Evolutionary conservation across 225 moss, liverwort and hornwort species (phyloP).

Genomic region (Pseudisothecium myosuroides): DNA sequence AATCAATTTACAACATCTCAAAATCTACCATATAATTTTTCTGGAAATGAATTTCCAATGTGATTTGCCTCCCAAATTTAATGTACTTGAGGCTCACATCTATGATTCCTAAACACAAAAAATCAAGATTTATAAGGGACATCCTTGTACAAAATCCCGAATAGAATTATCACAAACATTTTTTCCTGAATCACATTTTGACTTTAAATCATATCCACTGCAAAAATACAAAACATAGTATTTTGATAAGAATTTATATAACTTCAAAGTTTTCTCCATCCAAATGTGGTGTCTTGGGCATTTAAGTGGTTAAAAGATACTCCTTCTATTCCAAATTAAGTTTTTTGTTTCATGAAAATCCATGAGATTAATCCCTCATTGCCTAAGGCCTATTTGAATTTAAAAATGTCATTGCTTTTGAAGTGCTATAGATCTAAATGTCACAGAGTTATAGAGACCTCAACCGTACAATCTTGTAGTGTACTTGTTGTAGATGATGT

Average conservation of each 20-base stretch:
- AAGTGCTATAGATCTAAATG: no score
- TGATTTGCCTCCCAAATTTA: not conserved
- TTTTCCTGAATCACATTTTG: not conserved
- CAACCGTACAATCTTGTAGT: no score
- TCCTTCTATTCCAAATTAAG: accelerated
- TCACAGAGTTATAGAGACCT: no score
- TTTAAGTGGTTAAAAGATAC: not conserved
- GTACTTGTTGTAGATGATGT: no score
- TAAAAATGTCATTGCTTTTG: no score
- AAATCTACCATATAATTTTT: not conserved
- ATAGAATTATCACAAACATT: not conserved
- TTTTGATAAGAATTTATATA: not conserved
- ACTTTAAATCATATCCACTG: not conserved
- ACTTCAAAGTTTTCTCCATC: not conserved
- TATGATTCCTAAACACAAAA: not conserved
- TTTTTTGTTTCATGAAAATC: not conserved
- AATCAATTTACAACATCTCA: not conserved
- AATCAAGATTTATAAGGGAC: not conserved
- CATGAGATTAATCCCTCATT: no score
- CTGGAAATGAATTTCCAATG: not conserved
- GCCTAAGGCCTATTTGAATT: no score
- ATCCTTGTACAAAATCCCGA: not conserved
- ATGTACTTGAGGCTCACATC: not conserved
- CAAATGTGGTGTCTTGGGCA: not conserved
- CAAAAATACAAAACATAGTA: not conserved